These are phyloP conservation scores for Gossypium lobatum DNA, from an alignment of 441 rosid species.

Conservation along the genomic window DNA sequence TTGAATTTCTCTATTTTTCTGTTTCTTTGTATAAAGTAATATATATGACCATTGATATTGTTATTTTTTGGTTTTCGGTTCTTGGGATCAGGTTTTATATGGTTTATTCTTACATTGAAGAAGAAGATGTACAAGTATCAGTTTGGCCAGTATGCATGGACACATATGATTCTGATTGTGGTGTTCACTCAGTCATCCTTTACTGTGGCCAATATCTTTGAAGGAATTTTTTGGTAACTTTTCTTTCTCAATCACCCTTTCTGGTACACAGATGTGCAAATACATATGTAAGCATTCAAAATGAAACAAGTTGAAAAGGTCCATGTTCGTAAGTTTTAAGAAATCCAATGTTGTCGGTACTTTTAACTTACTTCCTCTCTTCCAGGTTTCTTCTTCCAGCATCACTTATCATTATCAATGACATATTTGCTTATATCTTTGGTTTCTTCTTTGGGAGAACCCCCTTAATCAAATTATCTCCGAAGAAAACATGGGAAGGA, in stretches of 20 bases:
- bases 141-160: slow-evolving; percentile 93
- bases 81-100: slow-evolving; percentile 61
- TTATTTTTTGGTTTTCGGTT: background rate
- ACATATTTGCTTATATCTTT: slow-evolving; percentile 68
- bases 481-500: slow-evolving; percentile 98
- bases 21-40: background rate
- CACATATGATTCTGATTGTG: slow-evolving; percentile 88
- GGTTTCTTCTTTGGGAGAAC: slow-evolving; percentile 96
- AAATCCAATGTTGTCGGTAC: background rate
- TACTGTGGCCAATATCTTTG: slow-evolving; percentile 86
- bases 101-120: slow-evolving; percentile 86
- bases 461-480: slow-evolving; percentile 87
- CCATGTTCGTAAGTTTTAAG: background rate
- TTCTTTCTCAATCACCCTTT: background rate
- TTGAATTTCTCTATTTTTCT: background rate
- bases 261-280: background rate
- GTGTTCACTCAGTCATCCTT: slow-evolving; percentile 85
- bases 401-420: slow-evolving; percentile 72
- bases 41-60: slow-evolving; percentile 8
- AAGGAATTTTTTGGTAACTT: slow-evolving; percentile 85
- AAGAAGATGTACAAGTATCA: slow-evolving; percentile 95
- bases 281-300: background rate
- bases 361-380: background rate
- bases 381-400: slow-evolving; percentile 91
- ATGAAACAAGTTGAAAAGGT: background rate